A percentile compares a stretch with the other conserved stretches of the same genome.
phyloP scores from a whole-genome alignment of 495 filamentous ascomycete species.

The Penicillium arizonense region DNA sequence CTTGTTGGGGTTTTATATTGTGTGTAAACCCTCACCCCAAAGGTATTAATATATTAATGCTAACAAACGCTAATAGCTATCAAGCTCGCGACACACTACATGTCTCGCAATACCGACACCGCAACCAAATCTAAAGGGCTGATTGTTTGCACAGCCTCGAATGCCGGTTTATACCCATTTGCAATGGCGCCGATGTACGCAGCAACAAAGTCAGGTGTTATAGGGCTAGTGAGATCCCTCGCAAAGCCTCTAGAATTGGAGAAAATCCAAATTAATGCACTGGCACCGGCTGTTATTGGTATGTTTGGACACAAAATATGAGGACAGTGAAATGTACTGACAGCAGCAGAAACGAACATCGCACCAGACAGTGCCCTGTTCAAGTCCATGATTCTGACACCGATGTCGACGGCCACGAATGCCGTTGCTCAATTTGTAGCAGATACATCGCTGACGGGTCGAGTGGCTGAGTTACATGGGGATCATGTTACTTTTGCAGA shows the following conservation, averaged over 20 bases:
- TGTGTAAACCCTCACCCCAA: slow-evolving; percentile 25
- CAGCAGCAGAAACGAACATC: slow-evolving; percentile 47
- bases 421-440: slow-evolving; percentile 43
- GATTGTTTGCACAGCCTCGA: slow-evolving; percentile 57
- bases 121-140: slow-evolving; percentile 32
- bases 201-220: slow-evolving; percentile 48
- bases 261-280: slow-evolving; percentile 51
- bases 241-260: slow-evolving; percentile 34
- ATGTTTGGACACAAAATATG: not conserved
- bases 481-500: slow-evolving; percentile 50
- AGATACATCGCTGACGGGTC: slow-evolving; percentile 41
- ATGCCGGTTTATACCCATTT: slow-evolving; percentile 56
- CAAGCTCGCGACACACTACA: slow-evolving; percentile 51
- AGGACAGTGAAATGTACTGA: not conserved
- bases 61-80: slow-evolving; percentile 32
- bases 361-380: slow-evolving; percentile 43
- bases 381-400: slow-evolving; percentile 51
- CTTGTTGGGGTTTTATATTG: slow-evolving; percentile 47
- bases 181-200: slow-evolving; percentile 55
- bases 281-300: slow-evolving; percentile 54
- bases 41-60: not conserved
- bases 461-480: slow-evolving; percentile 53
- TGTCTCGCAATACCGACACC: slow-evolving; percentile 38
- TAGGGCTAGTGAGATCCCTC: slow-evolving; percentile 51
- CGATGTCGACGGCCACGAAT: slow-evolving; percentile 47